Evolutionary conservation across 495 filamentous ascomycete species (phyloP).

Genomic region (Trichoderma reesei): DNA sequence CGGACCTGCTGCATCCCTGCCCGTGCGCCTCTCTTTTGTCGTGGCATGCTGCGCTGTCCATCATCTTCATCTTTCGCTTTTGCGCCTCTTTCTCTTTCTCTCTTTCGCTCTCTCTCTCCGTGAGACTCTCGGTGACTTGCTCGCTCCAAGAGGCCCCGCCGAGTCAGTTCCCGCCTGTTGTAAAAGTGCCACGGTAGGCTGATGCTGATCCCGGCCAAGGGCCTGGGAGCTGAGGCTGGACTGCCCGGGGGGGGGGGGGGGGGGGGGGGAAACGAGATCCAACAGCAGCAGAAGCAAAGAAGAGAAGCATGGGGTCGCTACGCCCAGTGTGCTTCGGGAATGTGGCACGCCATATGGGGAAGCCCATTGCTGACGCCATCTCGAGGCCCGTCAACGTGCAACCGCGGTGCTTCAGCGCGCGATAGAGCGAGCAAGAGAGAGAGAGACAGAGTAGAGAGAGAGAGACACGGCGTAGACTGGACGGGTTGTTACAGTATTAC

Average conservation of each 20-base stretch:
- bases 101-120: too few species aligned
- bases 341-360: slow-evolving; percentile 8
- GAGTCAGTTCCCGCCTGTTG: too few species aligned
- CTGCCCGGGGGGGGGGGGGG: too few species aligned
- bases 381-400: slow-evolving; percentile 1
- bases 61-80: too few species aligned
- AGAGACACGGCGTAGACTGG: too few species aligned
- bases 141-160: background rate
- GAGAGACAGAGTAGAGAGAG: too few species aligned
- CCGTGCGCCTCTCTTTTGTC: background rate
- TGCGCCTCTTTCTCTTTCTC: too few species aligned
- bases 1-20: background rate
- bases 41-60: too few species aligned
- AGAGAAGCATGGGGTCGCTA: slow-evolving; percentile 2
- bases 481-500: too few species aligned
- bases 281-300: background rate
- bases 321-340: slow-evolving; percentile 4
- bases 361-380: slow-evolving; percentile 8
- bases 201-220: background rate
- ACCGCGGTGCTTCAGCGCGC: background rate
- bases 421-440: too few species aligned
- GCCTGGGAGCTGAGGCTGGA: slow-evolving; percentile 3
- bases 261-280: slow-evolving; percentile 1
- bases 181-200: background rate
- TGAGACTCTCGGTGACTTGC: too few species aligned